Conservation (phyloP, 352 stramenopile genomes). For the Phytophthora nicotianae region DNA sequence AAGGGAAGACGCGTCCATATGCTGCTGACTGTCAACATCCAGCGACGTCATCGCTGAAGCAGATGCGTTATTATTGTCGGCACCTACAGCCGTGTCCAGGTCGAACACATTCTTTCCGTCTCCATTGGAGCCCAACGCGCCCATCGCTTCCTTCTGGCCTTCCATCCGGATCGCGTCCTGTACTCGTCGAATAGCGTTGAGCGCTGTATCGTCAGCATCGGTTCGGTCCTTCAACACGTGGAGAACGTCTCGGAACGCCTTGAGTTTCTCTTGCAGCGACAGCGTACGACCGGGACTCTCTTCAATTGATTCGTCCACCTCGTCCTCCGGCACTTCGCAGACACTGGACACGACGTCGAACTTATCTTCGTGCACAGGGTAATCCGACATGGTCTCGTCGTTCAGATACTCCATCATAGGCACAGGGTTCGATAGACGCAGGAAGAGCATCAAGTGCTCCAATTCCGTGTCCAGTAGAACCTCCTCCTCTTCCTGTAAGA, state of each 20-base stretch:
- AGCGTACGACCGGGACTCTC: constrained; percentile 44
- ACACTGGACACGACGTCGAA: constrained; percentile 78
- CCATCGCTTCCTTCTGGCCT: constrained; percentile 39
- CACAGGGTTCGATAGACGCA: constrained; percentile 63
- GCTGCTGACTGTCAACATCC: constrained; percentile 35
- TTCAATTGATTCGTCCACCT: constrained; percentile 58
- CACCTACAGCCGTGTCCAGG: constrained; percentile 14
- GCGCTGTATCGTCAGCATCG: constrained; percentile 58
- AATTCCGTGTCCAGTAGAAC: constrained; percentile 66
- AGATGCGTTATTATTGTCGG: constrained; percentile 3
- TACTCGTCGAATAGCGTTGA: constrained; percentile 64
- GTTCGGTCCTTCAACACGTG: constrained; percentile 78
- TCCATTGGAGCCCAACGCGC: constrained; percentile 10
- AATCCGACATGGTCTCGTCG: constrained; percentile 70
- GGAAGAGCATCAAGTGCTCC: constrained; percentile 66
- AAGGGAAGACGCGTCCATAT: constrained; percentile 41
- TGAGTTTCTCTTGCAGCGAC: constrained; percentile 80
- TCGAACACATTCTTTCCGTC: constrained; percentile 34
- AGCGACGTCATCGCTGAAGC: constrained; percentile 33
- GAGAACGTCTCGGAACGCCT: constrained; percentile 78
- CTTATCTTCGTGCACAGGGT: constrained; percentile 82
- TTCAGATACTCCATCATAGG: constrained; percentile 75
- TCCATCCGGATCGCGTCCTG: constrained; percentile 69
- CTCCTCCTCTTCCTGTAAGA: constrained; percentile 67
- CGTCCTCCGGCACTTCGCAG: constrained; percentile 72